phyloP scores from a whole-genome alignment of 1,284 basidiomycete genomes.

The Ceratobasidium sp. region DNA sequence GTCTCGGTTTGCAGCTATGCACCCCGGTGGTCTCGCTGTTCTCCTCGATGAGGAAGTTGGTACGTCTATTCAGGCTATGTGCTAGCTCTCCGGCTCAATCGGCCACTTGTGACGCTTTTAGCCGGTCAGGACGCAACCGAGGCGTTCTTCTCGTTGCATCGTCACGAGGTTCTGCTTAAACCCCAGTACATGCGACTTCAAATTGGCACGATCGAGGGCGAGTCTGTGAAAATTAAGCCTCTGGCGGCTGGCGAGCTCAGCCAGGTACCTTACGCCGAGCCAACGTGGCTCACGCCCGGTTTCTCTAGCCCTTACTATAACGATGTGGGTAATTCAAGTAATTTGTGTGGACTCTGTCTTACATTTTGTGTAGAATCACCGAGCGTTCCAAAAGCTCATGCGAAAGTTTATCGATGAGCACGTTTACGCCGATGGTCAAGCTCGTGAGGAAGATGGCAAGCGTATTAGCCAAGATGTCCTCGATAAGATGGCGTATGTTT shows the following conservation, averaged over 20 bases:
- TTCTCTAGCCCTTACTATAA: conserved; percentile 88
- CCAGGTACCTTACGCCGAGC: conserved; percentile 84
- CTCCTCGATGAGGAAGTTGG: conserved; percentile 78
- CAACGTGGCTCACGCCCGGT: conserved; percentile 80
- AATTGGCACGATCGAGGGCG: conserved; percentile 75
- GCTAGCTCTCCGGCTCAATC: background rate
- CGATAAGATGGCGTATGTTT: conserved; percentile 73
- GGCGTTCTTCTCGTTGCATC: conserved; percentile 84
- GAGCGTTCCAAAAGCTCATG: conserved; percentile 58
- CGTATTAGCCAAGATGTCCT: conserved; percentile 70
- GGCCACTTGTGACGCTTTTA: conserved; percentile 49
- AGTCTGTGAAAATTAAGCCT: conserved; percentile 65
- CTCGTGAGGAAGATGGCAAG: conserved; percentile 80
- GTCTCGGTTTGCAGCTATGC: conserved; percentile 78
- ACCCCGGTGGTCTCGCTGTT: conserved; percentile 83
- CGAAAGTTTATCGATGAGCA: conserved; percentile 66
- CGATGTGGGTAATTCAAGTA: conserved; percentile 60
- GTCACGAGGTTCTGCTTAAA: conserved; percentile 78
- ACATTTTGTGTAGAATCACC: conserved; percentile 55
- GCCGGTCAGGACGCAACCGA: conserved; percentile 88
- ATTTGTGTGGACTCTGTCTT: background rate
- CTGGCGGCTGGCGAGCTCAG: conserved; percentile 68
- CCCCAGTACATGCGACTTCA: conserved; percentile 77
- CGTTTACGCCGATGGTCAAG: conserved; percentile 62
- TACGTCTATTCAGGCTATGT: conserved; percentile 54